Evolutionary conservation across 768 basidiomycete genomes (phyloP).

Genomic region (Boletus sensibilis): DNA sequence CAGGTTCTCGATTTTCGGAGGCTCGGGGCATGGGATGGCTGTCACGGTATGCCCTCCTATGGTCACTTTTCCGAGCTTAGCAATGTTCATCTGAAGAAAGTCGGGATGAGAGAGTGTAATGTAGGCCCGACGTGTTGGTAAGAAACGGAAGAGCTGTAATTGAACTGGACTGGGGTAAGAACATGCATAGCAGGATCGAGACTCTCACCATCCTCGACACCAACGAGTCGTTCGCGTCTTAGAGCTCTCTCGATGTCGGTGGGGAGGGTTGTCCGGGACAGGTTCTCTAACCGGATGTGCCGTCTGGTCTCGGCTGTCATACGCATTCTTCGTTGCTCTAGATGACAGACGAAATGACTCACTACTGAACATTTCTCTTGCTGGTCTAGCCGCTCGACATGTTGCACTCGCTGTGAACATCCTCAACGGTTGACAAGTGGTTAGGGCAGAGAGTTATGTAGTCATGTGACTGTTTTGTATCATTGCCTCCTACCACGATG

Average conservation of each 20-base stretch:
- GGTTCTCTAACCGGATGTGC: constrained; percentile 47
- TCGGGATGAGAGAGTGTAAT: constrained; percentile 53
- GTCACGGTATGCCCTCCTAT: constrained; percentile 46
- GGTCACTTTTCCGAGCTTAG: constrained; percentile 41
- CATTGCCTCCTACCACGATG: constrained; percentile 44
- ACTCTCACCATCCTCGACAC: constrained; percentile 40
- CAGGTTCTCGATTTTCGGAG: constrained; percentile 24
- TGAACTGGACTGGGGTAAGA: constrained; percentile 42
- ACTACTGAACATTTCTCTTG: constrained; percentile 13
- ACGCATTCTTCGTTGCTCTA: constrained; percentile 5
- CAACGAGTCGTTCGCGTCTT: constrained; percentile 41
- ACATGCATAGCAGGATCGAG: not conserved
- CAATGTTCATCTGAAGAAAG: constrained; percentile 41
- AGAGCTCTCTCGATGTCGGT: constrained; percentile 53
- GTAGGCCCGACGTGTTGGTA: constrained; percentile 57
- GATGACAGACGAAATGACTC: constrained; percentile 1
- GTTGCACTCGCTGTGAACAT: constrained; percentile 28
- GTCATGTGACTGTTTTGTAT: constrained; percentile 28
- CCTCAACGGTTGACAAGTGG: not conserved
- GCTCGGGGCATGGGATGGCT: constrained; percentile 33
- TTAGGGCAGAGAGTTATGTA: not conserved
- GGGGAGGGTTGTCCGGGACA: constrained; percentile 54
- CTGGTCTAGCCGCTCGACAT: constrained; percentile 13
- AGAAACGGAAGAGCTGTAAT: constrained; percentile 59
- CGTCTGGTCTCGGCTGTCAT: constrained; percentile 25